These are phyloP conservation scores for Begonia masoniana DNA, from an alignment of 306 rosid species.

Conservation along the genomic window DNA sequence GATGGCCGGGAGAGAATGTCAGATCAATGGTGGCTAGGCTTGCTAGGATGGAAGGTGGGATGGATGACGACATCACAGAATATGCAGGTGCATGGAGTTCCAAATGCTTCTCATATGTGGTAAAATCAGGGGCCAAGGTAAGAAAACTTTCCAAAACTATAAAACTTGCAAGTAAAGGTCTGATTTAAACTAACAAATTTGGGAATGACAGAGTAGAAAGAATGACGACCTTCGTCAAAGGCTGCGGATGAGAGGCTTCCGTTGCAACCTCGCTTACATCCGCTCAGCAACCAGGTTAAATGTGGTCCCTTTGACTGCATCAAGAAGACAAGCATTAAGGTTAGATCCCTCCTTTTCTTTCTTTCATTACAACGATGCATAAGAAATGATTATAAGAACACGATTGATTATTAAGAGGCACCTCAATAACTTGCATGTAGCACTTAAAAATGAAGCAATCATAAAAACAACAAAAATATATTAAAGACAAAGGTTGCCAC, in stretches of 20 bases:
- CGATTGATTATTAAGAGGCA: too few species aligned
- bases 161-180: background rate
- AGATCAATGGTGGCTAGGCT: conserved; percentile 51
- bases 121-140: conserved; percentile 38
- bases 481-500: background rate
- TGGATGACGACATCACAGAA: conserved; percentile 36
- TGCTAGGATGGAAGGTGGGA: conserved; percentile 37
- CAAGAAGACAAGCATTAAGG: conserved; percentile 75
- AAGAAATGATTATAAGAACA: too few species aligned
- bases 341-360: conserved; percentile 11
- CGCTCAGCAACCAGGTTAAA: conserved; percentile 50
- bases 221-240: conserved; percentile 47
- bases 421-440: too few species aligned
- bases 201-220: conserved; percentile 29
- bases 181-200: conserved; percentile 6
- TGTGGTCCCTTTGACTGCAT: conserved; percentile 56
- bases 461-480: background rate
- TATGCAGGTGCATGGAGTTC: conserved; percentile 31
- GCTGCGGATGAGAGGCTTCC: conserved; percentile 72
- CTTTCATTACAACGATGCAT: background rate
- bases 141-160: conserved; percentile 1
- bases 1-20: conserved; percentile 72
- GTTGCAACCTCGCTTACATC: conserved; percentile 60
- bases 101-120: conserved; percentile 48
- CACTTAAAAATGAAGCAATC: background rate